These are phyloP conservation scores for Lignosus rhinocerotis DNA, from an alignment of 1,284 basidiomycete species.

Conservation along the genomic window DNA sequence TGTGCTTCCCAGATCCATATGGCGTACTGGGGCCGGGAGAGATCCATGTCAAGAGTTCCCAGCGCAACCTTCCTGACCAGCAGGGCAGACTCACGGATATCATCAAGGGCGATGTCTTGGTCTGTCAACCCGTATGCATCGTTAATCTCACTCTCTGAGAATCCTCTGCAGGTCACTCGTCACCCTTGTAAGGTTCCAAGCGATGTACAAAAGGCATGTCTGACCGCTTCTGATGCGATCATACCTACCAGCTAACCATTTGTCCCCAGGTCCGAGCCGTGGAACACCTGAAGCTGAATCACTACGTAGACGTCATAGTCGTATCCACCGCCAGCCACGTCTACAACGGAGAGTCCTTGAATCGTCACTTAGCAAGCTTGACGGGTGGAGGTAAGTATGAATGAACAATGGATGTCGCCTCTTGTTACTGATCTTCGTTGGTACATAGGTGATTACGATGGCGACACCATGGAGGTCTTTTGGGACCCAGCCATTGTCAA, in stretches of 20 bases:
- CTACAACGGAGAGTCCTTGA: constrained; percentile 19
- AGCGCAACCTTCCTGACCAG: constrained; percentile 25
- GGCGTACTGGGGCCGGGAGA: constrained; percentile 39
- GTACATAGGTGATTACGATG: constrained; percentile 46
- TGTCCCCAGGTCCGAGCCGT: constrained; percentile 41
- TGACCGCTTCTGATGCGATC: neutral
- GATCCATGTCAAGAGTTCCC: constrained; percentile 40
- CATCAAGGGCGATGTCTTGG: constrained; percentile 42
- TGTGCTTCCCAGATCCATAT: constrained; percentile 35
- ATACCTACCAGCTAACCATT: neutral
- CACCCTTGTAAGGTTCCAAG: constrained; percentile 49
- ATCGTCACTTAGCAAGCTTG: constrained; percentile 40
- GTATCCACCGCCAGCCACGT: constrained; percentile 38
- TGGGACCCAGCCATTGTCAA: constrained; percentile 47
- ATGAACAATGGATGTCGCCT: neutral
- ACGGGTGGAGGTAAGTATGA: constrained; percentile 41
- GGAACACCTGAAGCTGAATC: constrained; percentile 31
- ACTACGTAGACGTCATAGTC: constrained; percentile 43
- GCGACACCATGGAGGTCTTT: constrained; percentile 41
- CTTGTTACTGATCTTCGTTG: neutral
- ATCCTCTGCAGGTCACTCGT: constrained; percentile 37
- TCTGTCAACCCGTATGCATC: constrained; percentile 21
- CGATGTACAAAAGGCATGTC: constrained; percentile 44
- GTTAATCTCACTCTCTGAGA: neutral
- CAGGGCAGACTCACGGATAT: constrained; percentile 35